phyloP scores from a whole-genome alignment of 148 eudicot genomes.

The Cornus controversa region DNA sequence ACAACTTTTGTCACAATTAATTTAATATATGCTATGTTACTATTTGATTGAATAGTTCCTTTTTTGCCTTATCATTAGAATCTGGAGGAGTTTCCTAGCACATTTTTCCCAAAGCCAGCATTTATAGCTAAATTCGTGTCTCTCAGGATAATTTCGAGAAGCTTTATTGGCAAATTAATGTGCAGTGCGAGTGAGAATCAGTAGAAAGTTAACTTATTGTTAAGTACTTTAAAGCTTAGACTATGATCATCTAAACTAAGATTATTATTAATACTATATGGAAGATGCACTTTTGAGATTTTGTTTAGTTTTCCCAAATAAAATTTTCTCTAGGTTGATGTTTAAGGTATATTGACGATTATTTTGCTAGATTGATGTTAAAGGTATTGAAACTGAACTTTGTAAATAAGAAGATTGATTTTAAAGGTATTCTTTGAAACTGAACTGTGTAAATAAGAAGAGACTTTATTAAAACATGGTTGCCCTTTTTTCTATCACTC shows the following conservation, averaged over 20 bases:
- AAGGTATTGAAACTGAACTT: background rate
- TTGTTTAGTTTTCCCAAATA: background rate
- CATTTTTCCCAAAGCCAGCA: background rate
- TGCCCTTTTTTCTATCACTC: no score
- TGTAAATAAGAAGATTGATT: background rate
- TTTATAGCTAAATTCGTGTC: background rate
- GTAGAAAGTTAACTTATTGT: background rate
- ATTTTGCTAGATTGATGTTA: background rate
- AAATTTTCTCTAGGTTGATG: background rate
- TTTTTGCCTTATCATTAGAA: background rate
- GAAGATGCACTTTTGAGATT: background rate
- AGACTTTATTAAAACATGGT: no score
- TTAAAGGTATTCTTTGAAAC: background rate
- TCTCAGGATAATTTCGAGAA: no score
- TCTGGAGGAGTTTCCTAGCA: background rate
- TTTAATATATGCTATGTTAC: background rate
- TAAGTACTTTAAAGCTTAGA: background rate
- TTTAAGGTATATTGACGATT: background rate
- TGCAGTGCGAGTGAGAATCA: background rate
- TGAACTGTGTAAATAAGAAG: no score
- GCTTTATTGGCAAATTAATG: background rate
- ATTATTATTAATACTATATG: background rate
- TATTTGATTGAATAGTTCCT: background rate
- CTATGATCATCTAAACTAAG: background rate
- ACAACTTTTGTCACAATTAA: background rate